phyloP scores from a whole-genome alignment of 169 alveolate species.

The Plasmodium malariae region DNA sequence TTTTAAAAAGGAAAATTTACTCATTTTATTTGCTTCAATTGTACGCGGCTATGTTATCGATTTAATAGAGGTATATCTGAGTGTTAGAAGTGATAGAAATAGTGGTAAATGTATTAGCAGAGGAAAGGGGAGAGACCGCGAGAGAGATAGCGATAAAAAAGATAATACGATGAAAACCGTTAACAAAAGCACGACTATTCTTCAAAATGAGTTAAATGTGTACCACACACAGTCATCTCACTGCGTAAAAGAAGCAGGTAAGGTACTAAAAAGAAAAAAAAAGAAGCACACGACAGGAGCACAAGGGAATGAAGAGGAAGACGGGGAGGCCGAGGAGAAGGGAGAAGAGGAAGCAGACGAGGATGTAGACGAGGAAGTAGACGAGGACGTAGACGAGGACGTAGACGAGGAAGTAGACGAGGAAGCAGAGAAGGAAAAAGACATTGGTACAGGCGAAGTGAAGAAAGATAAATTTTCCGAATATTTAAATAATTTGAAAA shows the following conservation, averaged over 20 bases:
- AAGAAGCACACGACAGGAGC: background rate
- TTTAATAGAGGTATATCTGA: background rate
- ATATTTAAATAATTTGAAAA: background rate
- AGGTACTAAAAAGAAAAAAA: background rate
- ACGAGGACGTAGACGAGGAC: background rate
- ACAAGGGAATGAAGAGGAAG: background rate
- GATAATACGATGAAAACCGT: too few relatives aligned
- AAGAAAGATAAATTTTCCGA: background rate
- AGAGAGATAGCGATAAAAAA: too few relatives aligned
- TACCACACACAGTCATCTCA: background rate
- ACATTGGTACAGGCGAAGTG: background rate
- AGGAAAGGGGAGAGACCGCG: too few relatives aligned
- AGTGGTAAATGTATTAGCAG: too few relatives aligned
- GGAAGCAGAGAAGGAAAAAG: background rate
- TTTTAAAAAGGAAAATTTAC: background rate
- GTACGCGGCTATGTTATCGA: background rate
- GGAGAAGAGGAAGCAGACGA: background rate
- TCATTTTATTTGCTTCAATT: background rate
- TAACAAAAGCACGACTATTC: too few relatives aligned
- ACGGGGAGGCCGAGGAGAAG: background rate
- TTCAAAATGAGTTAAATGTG: background rate
- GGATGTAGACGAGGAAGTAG: background rate
- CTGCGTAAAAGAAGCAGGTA: background rate
- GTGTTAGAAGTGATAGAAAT: background rate
- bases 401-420: background rate